Evolutionary conservation across 108 stramenopile genomes (phyloP).

Genomic region (Conticribra weissflogii): DNA sequence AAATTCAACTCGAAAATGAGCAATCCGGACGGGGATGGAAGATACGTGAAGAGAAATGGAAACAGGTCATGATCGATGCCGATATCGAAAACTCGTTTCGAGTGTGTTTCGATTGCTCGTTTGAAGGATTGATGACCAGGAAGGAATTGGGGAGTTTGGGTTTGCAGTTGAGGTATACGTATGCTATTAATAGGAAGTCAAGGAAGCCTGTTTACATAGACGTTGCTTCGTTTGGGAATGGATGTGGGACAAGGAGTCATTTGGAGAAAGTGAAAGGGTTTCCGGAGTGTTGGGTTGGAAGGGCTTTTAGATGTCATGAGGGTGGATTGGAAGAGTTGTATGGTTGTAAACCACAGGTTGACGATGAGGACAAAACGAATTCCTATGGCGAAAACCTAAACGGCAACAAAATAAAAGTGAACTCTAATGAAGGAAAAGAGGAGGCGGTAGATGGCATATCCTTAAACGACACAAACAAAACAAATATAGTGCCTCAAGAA

Average conservation of each 20-base stretch:
- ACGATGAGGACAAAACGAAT: neutral
- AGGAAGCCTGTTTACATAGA: slow-evolving; percentile 55
- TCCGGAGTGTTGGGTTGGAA: slow-evolving; percentile 66
- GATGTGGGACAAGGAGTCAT: slow-evolving; percentile 50
- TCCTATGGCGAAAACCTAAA: neutral
- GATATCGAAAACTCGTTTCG: slow-evolving; percentile 37
- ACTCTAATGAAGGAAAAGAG: too few relatives aligned
- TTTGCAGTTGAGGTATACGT: slow-evolving; percentile 74
- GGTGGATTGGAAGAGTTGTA: slow-evolving; percentile 55
- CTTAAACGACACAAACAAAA: too few relatives aligned
- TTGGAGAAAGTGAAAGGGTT: slow-evolving; percentile 78
- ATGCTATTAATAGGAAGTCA: slow-evolving; percentile 64
- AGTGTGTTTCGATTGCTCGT: slow-evolving; percentile 77
- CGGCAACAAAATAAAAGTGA: neutral
- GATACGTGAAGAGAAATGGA: slow-evolving; percentile 58
- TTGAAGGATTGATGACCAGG: slow-evolving; percentile 69
- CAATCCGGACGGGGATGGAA: slow-evolving; percentile 58
- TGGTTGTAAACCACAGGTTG: neutral
- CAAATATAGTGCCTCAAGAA: too few relatives aligned
- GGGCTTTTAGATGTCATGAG: slow-evolving; percentile 56
- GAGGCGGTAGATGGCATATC: too few relatives aligned
- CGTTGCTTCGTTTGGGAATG: slow-evolving; percentile 38
- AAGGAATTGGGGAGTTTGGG: slow-evolving; percentile 73
- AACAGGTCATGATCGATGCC: slow-evolving; percentile 33
- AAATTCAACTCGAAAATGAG: slow-evolving; percentile 38